A percentile compares a stretch with the other conserved stretches of the same genome.
phyloP scores from a whole-genome alignment of 768 basidiomycete genomes.

The Polyporus arcularius region DNA sequence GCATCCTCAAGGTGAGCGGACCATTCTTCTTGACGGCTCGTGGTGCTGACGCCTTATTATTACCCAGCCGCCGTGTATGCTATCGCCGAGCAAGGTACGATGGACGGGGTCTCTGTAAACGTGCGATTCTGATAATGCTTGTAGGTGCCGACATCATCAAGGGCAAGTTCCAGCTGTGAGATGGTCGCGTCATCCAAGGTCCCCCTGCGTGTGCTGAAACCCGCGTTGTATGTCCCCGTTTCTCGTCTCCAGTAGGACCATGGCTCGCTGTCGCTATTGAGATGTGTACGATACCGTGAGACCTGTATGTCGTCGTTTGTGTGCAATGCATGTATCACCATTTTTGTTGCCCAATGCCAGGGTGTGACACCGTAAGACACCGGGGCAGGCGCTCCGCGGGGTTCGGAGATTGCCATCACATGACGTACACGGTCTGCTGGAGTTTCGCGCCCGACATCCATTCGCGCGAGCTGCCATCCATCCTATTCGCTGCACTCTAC shows the following conservation, averaged over 20 bases:
- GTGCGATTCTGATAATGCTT: background rate
- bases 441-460: slow-evolving; percentile 16
- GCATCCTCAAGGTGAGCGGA: slow-evolving; percentile 44
- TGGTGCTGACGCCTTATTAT: background rate
- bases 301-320: too few species aligned
- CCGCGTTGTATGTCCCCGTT: background rate
- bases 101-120: background rate
- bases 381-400: background rate
- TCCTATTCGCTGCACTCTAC: slow-evolving; percentile 13
- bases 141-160: slow-evolving; percentile 33
- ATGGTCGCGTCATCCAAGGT: slow-evolving; percentile 1
- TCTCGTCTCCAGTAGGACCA: background rate
- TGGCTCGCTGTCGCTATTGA: background rate
- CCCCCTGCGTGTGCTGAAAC: background rate
- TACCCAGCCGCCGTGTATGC: slow-evolving; percentile 43
- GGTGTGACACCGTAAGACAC: too few species aligned
- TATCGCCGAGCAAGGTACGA: slow-evolving; percentile 49
- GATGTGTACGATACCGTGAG: background rate
- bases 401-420: slow-evolving; percentile 9
- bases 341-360: too few species aligned
- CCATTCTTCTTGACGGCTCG: too few species aligned
- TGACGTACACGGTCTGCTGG: slow-evolving; percentile 4
- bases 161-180: slow-evolving; percentile 15
- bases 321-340: too few species aligned
- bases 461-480: slow-evolving; percentile 22